Base-by-base conservation (phyloP, 2,329 filamentous ascomycete species). In the Coniochaeta sp. region DNA sequence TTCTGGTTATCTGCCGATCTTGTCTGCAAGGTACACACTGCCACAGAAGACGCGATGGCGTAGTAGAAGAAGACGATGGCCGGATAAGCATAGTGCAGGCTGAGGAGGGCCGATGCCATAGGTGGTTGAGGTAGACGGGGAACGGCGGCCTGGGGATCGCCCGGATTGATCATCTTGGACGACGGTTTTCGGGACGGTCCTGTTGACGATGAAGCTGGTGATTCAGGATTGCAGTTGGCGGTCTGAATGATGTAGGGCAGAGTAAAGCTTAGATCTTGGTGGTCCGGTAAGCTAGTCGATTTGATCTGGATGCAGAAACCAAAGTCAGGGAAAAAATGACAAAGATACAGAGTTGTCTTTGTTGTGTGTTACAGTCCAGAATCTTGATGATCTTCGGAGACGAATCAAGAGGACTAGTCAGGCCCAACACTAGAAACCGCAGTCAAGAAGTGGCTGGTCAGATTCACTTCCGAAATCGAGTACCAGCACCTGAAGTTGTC, bases 61-160 rank as follows among this genome's bases (percentile, higher is more conserved):
- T 83, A 87, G 65, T 79, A 86, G 51, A 71, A 47, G 58, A 84
- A 83, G 53, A 83, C 65, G 18, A 72, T 53, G 9, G 76, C 70
- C 10, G 85, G 82, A 57, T 80, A 83, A 8, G 73, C 65, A 63
- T 86, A 86, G 65, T 81, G 79, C 42, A 85, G 67, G 56, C 68
- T 66, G 45, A 67, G 64, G 51, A 76, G 64, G 55, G 69, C 65
- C 53, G 58, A 53, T 8, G 4, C 26, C 20, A 24, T 5, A 14
- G 38, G 22, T 3, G 10, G n/a, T 7, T 3, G 38, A 14, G 20
- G 20, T 26, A 12, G 26, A 31, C 7, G 30, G 26, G 45, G 18
- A n/a, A 20, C 13, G 45, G 1, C 24, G 45, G 27, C 3, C 38
- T 42, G 20, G 3, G 14, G 4, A 24, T 24, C 6, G 38, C 10